A percentile compares a stretch with the other conserved stretches of the same genome.
These are phyloP conservation scores for Diaporthe batatas DNA, from an alignment of 2,329 filamentous ascomycete genomes.

Conservation along the genomic window DNA sequence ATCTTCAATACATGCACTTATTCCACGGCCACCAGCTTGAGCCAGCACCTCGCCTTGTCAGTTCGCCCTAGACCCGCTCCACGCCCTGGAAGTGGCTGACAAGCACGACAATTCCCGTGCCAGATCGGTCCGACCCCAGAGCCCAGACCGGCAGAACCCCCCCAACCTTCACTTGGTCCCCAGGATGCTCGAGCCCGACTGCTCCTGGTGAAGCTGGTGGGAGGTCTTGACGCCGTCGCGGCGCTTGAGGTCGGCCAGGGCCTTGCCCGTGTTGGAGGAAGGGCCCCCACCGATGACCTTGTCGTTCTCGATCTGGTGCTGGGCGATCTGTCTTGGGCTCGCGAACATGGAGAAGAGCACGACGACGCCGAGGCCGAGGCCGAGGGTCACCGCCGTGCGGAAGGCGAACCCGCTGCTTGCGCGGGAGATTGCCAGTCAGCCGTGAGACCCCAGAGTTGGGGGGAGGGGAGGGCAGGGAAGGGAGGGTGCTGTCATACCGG, in stretches of 20 bases:
- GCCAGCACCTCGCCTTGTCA: background rate
- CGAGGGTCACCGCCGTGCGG: constrained; percentile 26
- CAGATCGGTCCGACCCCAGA: too few relatives aligned
- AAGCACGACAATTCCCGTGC: background rate
- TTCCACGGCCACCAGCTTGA: background rate
- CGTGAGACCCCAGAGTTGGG: background rate
- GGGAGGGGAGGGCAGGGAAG: background rate
- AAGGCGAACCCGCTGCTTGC: constrained; percentile 29
- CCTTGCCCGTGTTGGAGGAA: constrained; percentile 29
- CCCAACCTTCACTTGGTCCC: constrained; percentile 14
- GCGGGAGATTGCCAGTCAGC: background rate
- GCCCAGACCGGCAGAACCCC: too few relatives aligned
- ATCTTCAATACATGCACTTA: background rate
- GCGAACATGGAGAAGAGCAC: constrained; percentile 30
- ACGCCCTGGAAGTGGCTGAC: too few relatives aligned
- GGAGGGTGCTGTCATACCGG: background rate
- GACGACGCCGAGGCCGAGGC: constrained; percentile 14
- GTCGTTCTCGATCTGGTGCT: constrained; percentile 39
- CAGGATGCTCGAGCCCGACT: constrained; percentile 33
- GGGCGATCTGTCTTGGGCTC: constrained; percentile 32
- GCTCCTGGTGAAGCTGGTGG: constrained; percentile 37
- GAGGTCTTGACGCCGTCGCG: constrained; percentile 33
- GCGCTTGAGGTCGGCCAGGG: constrained; percentile 32
- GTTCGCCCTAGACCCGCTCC: background rate
- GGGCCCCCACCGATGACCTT: constrained; percentile 32